Base-by-base conservation (phyloP, 2,329 filamentous ascomycete genomes). In the Botrytis pseudocinerea region DNA sequence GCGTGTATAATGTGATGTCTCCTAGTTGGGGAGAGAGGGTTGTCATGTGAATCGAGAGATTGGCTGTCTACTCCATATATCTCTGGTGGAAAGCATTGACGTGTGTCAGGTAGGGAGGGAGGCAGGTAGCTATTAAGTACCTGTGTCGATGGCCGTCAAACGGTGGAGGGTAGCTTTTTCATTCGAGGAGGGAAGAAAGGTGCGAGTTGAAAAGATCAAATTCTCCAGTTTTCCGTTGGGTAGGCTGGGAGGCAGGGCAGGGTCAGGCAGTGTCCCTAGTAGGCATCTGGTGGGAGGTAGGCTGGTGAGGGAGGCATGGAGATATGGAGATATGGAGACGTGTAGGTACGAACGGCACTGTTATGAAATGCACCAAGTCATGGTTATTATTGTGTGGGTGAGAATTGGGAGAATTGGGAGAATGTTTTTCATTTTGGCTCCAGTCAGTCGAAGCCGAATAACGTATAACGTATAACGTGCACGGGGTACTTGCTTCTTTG, bases 331-430 rank as follows among this genome's bases (percentile, higher is more conserved):
- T 48, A 3, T 51, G 46, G 10, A 25, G 48, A 51, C 8, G 14
- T n/a, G 14, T 54, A 51, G 38, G 46, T 32, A 51, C 25, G 20
- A 20, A n/a, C 14, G n/a, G 60, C 20, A 28, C 54, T 54, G 48
- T 66, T 66, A 66, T 66, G 46, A 66, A 66, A 66, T 66, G 48
- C 25, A n/a, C n/a, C 22, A n/a, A 20, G 40, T 42, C 35, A 20
- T 18, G 4, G 18, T 57, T 57, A 32, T 57, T 32, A 6, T n/a
- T 6, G 12, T 54, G 6, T 2, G 16, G 7, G 38, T 38, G 7
- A 8, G 38, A 38, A 9, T 38, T 9, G 38, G 9, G 7, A 8
- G 38, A 38, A 38, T 38, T 9, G 38, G 9, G 38, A 38, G 7
- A n/a, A 25, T 61, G 38, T 12, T 59, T 35, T 59, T 59, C 16